Evolutionary conservation across 2,329 filamentous ascomycete genomes (phyloP).

Genomic region (Monosporascus sp.): DNA sequence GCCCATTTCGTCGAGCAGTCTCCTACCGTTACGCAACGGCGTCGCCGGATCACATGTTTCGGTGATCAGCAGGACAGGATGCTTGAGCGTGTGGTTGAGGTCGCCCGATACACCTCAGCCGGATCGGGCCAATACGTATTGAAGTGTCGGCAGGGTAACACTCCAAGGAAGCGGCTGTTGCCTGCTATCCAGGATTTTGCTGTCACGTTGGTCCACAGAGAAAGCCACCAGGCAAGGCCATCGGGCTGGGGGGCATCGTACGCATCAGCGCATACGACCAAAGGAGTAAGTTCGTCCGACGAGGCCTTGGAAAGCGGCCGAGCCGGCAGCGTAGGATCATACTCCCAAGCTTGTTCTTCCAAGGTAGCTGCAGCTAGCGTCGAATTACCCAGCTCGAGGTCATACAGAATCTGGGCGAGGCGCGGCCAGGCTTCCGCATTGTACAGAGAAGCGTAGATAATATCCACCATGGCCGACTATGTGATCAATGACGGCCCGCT

Average conservation of each 20-base stretch:
- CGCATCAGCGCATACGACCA: conserved; percentile 42
- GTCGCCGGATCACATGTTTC: conserved; percentile 47
- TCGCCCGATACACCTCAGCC: conserved; percentile 41
- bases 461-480: conserved; percentile 35
- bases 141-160: conserved; percentile 43
- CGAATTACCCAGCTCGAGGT: conserved; percentile 39
- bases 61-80: conserved; percentile 41
- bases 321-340: conserved; percentile 32
- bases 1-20: conserved; percentile 40
- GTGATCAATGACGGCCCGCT: conserved; percentile 40
- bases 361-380: conserved; percentile 35
- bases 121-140: conserved; percentile 37
- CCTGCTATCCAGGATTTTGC: conserved; percentile 39
- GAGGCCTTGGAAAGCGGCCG: conserved; percentile 22
- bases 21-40: conserved; percentile 40
- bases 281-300: conserved; percentile 31
- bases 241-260: conserved; percentile 37
- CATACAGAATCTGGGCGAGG: conserved; percentile 34
- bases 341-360: conserved; percentile 33
- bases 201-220: conserved; percentile 43
- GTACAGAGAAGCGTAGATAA: conserved; percentile 39
- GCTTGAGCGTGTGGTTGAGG: conserved; percentile 35
- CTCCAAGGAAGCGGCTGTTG: conserved; percentile 38
- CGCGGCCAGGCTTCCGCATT: conserved; percentile 36
- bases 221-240: conserved; percentile 39